These are phyloP conservation scores for Nissolia schottii DNA, from an alignment of 306 rosid genomes.

Conservation along the genomic window DNA sequence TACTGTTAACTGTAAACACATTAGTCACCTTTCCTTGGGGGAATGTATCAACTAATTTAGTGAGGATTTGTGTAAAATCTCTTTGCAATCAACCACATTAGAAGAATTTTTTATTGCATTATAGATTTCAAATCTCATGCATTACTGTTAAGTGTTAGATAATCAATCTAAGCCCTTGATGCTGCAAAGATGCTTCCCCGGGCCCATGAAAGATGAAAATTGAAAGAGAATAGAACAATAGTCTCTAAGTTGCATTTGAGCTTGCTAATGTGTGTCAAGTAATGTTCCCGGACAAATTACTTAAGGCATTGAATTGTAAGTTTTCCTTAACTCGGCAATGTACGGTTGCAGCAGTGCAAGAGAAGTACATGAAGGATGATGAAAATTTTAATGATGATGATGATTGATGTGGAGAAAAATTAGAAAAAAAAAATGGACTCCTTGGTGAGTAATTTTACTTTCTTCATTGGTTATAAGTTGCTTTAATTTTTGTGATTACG, in stretches of 20 bases:
- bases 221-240: neutral
- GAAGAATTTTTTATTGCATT: neutral
- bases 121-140: neutral
- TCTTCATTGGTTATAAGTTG: constrained; percentile 1
- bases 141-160: neutral
- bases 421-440: neutral
- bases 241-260: neutral
- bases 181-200: neutral
- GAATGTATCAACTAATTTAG: neutral
- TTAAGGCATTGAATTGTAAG: constrained; percentile 1
- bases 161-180: neutral
- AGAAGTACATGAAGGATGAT: constrained; percentile 86
- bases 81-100: neutral
- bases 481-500: neutral
- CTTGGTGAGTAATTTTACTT: constrained; percentile 17
- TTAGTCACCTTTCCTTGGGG: neutral
- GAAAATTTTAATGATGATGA: constrained; percentile 43
- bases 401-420: constrained; percentile 19
- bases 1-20: constrained; percentile 3
- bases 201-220: neutral
- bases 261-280: neutral
- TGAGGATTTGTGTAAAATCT: constrained; percentile 5
- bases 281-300: neutral
- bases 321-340: constrained; percentile 49
- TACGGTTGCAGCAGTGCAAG: constrained; percentile 97